Conservation (phyloP, 768 basidiomycete genomes). For the Filobasidium wieringae region DNA sequence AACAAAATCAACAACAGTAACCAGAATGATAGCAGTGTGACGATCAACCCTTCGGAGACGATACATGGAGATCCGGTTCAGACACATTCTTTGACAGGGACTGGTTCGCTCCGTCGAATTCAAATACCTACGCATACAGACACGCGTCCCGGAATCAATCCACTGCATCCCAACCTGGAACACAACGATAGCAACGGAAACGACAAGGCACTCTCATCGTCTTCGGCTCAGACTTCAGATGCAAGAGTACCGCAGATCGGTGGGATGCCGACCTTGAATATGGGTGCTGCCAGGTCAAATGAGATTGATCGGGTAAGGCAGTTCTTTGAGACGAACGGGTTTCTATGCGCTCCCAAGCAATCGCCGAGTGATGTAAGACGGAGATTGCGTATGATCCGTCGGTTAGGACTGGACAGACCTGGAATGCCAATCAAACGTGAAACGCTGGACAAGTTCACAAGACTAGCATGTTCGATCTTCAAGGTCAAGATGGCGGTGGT, state of each 20-base stretch:
- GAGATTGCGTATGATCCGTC: not conserved
- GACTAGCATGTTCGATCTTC: constrained; percentile 28
- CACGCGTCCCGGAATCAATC: not conserved
- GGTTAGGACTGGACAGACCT: constrained; percentile 9
- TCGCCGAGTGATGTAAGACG: not conserved
- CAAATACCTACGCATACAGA: not conserved
- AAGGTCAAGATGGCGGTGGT: constrained; percentile 22
- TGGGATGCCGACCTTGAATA: not conserved
- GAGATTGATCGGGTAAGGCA: constrained; percentile 4
- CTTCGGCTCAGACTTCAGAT: not conserved
- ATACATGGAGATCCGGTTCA: not conserved
- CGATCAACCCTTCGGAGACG: not conserved
- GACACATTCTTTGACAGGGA: not conserved
- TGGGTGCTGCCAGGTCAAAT: not conserved
- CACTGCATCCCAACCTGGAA: not conserved
- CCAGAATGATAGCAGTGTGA: too few species aligned
- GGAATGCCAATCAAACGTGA: constrained; percentile 10
- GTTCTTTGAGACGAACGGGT: not conserved
- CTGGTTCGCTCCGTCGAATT: not conserved
- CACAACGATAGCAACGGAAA: not conserved
- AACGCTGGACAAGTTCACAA: constrained; percentile 29
- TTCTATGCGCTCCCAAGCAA: constrained; percentile 4
- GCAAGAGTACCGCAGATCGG: not conserved
- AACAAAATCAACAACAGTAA: not conserved
- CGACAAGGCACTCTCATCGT: not conserved